phyloP scores from a whole-genome alignment of 441 rosid genomes.

The Cnidoscolus chayamansa region DNA sequence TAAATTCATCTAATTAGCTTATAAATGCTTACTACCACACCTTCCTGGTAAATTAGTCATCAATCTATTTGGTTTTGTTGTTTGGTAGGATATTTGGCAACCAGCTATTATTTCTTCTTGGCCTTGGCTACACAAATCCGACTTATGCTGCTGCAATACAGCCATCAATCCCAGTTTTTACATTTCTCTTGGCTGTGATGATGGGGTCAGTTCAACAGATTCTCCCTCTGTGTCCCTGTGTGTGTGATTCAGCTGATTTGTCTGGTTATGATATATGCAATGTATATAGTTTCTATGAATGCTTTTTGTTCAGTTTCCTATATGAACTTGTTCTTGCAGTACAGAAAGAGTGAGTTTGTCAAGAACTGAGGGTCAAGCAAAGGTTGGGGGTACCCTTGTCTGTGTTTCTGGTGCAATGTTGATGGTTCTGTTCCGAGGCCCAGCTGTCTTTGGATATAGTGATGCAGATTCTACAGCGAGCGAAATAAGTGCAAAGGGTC shows the following conservation, averaged over 20 bases:
- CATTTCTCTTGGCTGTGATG: constrained; percentile 80
- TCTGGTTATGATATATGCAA: background rate
- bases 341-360: constrained; percentile 83
- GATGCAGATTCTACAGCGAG: constrained; percentile 47
- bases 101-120: constrained; percentile 89
- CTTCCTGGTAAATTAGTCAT: background rate
- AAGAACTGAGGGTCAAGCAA: constrained; percentile 84
- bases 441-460: constrained; percentile 60
- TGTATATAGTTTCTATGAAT: constrained; percentile 17
- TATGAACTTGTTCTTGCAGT: constrained; percentile 55
- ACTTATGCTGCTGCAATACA: constrained; percentile 97
- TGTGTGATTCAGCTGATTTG: background rate
- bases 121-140: constrained; percentile 95
- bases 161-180: constrained; percentile 95
- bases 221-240: background rate
- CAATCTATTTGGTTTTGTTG: constrained; percentile 16
- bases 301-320: constrained; percentile 24
- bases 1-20: background rate
- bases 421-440: constrained; percentile 90
- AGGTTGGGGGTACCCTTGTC: constrained; percentile 74
- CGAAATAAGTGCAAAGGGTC: constrained; percentile 75
- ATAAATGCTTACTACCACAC: background rate
- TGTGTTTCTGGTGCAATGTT: constrained; percentile 85
- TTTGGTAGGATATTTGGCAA: constrained; percentile 86
- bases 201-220: constrained; percentile 65